phyloP scores from a whole-genome alignment of 2,329 filamentous ascomycete species.

The Tetracladium maxilliforme region DNA sequence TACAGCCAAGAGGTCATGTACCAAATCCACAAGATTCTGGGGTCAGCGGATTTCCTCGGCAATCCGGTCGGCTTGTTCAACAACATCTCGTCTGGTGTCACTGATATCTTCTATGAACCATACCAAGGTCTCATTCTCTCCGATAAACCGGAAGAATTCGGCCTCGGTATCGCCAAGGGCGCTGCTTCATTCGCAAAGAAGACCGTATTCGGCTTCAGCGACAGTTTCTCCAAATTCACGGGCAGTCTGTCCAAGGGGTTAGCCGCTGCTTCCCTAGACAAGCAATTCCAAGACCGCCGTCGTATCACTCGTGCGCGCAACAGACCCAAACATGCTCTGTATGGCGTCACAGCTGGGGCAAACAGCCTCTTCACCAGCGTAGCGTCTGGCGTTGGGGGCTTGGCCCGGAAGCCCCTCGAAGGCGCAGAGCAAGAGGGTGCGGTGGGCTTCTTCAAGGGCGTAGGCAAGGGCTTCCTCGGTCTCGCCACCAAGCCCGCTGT shows the following conservation, averaged over 20 bases:
- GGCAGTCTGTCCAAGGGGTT: slow-evolving; percentile 95
- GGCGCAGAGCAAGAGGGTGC: slow-evolving; percentile 93
- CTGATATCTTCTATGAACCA: slow-evolving; percentile 97
- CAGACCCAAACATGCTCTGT: slow-evolving; percentile 90
- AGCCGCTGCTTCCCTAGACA: slow-evolving; percentile 88
- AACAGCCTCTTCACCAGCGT: slow-evolving; percentile 90
- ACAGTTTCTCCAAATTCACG: slow-evolving; percentile 95
- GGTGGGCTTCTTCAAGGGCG: slow-evolving; percentile 90
- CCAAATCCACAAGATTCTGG: slow-evolving; percentile 93
- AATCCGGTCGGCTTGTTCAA: slow-evolving; percentile 98
- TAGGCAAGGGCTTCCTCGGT: slow-evolving; percentile 87
- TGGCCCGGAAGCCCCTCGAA: slow-evolving; percentile 86
- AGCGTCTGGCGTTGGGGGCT: slow-evolving; percentile 82
- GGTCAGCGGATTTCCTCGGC: slow-evolving; percentile 91
- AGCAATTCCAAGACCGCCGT: slow-evolving; percentile 93
- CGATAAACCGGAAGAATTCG: slow-evolving; percentile 87
- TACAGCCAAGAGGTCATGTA: slow-evolving; percentile 94
- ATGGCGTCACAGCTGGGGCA: slow-evolving; percentile 87
- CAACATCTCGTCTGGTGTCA: slow-evolving; percentile 92
- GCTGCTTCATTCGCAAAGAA: slow-evolving; percentile 98
- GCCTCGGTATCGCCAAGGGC: slow-evolving; percentile 88
- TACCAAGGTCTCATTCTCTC: slow-evolving; percentile 97
- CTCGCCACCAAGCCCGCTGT: slow-evolving; percentile 96
- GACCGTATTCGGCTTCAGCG: slow-evolving; percentile 91
- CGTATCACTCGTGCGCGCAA: slow-evolving; percentile 90